Evolutionary conservation across 345 rosid species (phyloP).

Genomic region (Microthlaspi erraticum): DNA sequence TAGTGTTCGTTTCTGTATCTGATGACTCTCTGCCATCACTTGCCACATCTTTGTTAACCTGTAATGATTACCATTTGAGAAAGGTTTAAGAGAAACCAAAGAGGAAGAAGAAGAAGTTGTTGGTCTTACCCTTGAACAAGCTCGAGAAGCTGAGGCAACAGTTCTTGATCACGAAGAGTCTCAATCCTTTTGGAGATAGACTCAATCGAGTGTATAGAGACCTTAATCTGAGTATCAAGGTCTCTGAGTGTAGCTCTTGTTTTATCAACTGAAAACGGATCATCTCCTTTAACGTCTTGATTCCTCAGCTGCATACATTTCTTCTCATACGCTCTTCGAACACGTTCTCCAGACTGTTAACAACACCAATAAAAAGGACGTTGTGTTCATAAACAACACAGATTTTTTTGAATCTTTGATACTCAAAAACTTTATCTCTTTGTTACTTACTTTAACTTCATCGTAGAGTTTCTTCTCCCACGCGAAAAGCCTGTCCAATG

Average conservation of each 20-base stretch:
- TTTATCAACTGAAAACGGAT: conserved; percentile 69
- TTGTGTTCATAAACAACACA: background rate
- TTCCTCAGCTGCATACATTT: conserved; percentile 72
- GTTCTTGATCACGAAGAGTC: conserved; percentile 88
- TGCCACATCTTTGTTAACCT: conserved; percentile 95
- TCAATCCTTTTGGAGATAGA: conserved; percentile 89
- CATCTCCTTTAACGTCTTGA: conserved; percentile 88
- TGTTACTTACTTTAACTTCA: conserved; percentile 75
- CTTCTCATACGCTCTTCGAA: conserved; percentile 86
- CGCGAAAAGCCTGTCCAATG: conserved; percentile 76
- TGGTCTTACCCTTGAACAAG: conserved; percentile 79
- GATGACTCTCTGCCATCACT: conserved; percentile 93
- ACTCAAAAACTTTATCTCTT: background rate
- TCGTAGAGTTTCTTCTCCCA: conserved; percentile 99
- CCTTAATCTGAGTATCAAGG: conserved; percentile 77
- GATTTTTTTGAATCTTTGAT: background rate
- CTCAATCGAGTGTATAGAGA: conserved; percentile 88
- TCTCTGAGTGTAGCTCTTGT: conserved; percentile 76
- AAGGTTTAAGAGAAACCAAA: conserved; percentile 17
- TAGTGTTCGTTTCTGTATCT: conserved; percentile 75
- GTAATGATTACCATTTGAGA: conserved; percentile 27
- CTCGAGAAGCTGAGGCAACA: conserved; percentile 92
- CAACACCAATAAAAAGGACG: background rate
- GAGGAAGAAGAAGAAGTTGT: background rate
- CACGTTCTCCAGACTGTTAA: conserved; percentile 78